phyloP scores from a whole-genome alignment of 2,329 filamentous ascomycete genomes.

The Aspergillus chevalieri region DNA sequence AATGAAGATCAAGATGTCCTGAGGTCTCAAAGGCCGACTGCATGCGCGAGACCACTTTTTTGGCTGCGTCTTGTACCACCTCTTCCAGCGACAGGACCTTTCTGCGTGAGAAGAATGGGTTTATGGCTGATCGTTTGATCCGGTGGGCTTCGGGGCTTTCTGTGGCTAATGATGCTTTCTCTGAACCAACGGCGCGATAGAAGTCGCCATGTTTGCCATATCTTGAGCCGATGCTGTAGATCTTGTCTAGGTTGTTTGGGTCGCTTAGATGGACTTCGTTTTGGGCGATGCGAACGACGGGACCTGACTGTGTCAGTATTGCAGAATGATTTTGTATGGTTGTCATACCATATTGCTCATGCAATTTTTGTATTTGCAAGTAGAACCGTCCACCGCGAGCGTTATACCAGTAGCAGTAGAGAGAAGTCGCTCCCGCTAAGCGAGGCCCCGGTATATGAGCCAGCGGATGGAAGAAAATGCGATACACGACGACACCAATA shows the following conservation, averaged over 20 bases:
- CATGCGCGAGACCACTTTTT: constrained; percentile 18
- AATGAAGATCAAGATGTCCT: constrained; percentile 15
- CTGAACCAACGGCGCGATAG: constrained; percentile 19
- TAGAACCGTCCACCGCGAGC: constrained; percentile 16
- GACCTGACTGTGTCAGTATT: constrained; percentile 10
- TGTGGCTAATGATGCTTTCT: constrained; percentile 25
- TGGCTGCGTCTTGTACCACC: constrained; percentile 17
- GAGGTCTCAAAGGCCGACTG: constrained; percentile 9
- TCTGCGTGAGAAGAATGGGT: constrained; percentile 25
- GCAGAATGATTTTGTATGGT: background rate
- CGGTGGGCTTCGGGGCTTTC: constrained; percentile 21
- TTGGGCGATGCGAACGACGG: constrained; percentile 23
- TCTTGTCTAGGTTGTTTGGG: constrained; percentile 17
- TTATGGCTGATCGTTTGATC: constrained; percentile 22
- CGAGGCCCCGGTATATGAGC: constrained; percentile 22
- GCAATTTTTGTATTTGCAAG: constrained; percentile 19
- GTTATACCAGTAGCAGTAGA: constrained; percentile 23
- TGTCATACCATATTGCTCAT: constrained; percentile 21
- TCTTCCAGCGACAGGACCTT: constrained; percentile 19
- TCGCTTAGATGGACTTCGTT: constrained; percentile 25
- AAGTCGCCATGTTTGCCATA: constrained; percentile 21
- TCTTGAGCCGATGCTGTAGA: constrained; percentile 20
- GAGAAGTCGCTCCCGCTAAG: constrained; percentile 15
- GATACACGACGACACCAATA: constrained; percentile 13
- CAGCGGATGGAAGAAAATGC: constrained; percentile 24